These are phyloP conservation scores for Eudorina sp. DNA, from an alignment of 139 green algal species.

Conservation along the genomic window DNA sequence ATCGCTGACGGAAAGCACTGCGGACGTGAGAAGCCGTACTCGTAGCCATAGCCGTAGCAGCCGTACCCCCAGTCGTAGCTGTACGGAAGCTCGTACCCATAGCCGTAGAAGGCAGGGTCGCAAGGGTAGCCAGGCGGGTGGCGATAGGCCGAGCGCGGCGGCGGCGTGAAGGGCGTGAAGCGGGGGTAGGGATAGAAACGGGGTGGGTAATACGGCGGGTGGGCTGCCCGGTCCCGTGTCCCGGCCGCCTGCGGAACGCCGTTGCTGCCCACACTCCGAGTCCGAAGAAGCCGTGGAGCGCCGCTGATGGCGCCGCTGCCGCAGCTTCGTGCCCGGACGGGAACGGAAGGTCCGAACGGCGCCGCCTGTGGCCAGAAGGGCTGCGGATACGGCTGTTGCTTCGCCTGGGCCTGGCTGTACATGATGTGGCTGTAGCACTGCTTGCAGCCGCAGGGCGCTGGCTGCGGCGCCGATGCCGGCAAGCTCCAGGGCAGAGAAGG, in stretches of 20 bases:
- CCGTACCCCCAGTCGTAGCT: neutral
- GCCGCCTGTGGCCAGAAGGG: too few relatives aligned
- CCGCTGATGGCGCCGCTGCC: neutral
- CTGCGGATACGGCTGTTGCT: too few relatives aligned
- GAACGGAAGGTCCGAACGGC: neutral
- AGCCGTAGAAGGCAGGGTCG: neutral
- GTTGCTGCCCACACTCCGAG: neutral
- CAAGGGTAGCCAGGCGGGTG: neutral
- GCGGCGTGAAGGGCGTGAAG: neutral
- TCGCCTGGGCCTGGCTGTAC: too few relatives aligned
- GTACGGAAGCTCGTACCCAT: neutral
- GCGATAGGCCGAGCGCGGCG: neutral
- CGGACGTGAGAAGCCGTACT: too few relatives aligned
- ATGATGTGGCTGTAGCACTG: too few relatives aligned
- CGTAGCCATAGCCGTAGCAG: too few relatives aligned
- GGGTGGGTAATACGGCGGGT: neutral
- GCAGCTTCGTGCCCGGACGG: too few relatives aligned
- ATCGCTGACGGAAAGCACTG: too few relatives aligned
- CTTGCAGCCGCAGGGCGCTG: too few relatives aligned
- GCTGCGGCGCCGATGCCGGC: too few relatives aligned
- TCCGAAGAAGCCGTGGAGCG: neutral
- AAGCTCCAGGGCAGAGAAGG: too few relatives aligned
- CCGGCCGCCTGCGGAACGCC: neutral
- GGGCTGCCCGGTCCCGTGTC: neutral
- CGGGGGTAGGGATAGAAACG: neutral